Evolutionary conservation across 2,329 filamentous ascomycete genomes (phyloP).

Genomic region (Penicillium oxalicum): DNA sequence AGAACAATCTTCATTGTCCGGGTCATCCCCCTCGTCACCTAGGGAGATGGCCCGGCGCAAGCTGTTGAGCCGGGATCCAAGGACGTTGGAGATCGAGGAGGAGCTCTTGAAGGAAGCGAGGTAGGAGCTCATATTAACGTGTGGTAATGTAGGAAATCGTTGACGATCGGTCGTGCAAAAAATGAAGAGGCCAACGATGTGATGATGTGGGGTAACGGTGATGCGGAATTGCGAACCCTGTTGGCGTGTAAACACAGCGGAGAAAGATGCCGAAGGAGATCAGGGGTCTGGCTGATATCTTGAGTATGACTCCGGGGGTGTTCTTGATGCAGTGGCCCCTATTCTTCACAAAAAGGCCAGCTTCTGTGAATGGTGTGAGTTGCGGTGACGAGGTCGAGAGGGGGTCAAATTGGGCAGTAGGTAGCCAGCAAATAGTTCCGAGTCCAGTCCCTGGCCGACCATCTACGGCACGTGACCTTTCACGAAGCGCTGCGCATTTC

Average conservation of each 20-base stretch:
- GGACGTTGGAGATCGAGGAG: constrained; percentile 43
- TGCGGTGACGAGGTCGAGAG: neutral
- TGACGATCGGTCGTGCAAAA: neutral
- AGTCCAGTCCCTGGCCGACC: too few species aligned
- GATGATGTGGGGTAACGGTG: constrained; percentile 18
- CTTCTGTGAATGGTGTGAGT: constrained; percentile 9
- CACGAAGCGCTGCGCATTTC: too few species aligned
- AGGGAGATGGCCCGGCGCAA: constrained; percentile 46
- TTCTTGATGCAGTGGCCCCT: neutral
- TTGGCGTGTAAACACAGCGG: neutral
- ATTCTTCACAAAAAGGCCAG: constrained; percentile 16
- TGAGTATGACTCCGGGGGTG: too few species aligned
- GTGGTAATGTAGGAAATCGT: constrained; percentile 15
- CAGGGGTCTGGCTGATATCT: neutral
- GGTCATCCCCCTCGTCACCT: constrained; percentile 43
- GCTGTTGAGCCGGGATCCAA: constrained; percentile 53
- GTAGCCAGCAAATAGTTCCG: too few species aligned
- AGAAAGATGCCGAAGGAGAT: neutral
- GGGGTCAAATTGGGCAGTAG: too few species aligned
- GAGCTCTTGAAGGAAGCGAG: constrained; percentile 60
- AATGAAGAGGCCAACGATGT: constrained; percentile 12
- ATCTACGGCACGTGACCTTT: constrained; percentile 12
- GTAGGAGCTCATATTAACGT: constrained; percentile 64
- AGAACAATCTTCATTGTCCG: constrained; percentile 69
- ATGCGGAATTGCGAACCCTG: constrained; percentile 16